Evolutionary conservation across 23 red algal genomes (phyloP), one percentile per base, ranked within the genome.

Genomic region (Cyanidium caldarium): DNA sequence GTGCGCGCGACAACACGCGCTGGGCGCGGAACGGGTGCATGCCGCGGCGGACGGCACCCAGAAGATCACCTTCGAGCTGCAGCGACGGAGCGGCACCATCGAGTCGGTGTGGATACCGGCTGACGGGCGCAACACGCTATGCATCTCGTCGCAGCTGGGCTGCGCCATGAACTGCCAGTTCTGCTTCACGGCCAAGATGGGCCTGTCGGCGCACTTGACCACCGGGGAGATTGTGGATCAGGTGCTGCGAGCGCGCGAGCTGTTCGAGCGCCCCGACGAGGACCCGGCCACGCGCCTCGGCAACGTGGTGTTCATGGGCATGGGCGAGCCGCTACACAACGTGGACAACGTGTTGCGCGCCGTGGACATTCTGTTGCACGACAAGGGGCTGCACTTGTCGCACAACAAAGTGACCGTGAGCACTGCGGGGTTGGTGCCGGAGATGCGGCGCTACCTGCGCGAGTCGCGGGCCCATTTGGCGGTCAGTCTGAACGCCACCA

Each of bases 131-230:
- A 84, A 70, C 13, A 88, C 91, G 16, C 46, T 96, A 2, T 96
- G 91, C 71, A 68, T 96, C 20, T 96, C 91, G 14, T 74, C 67
- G 30, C 74, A 86, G 37, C 42, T 86, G 17, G 91, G 91, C 15
- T 96, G 91, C 51, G 91, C 83, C 0, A 39, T 85, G 37, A 96
- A 88, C 69, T 96, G 91, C 56, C 91, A 96, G 75, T 96, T 96
- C 45, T 96, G 91, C 41, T 69, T 81, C 31, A 96, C 91, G 2
- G 91, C 78, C 40, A 65, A 78, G 45, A 84, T 83, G 10, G 91
- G 91, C 28, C 82, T 85, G 34, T 74, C 46, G 37, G 31, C 77
- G 1, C 78, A 86, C 7, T 68, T 96, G 1, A 77, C 70, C 35
- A 40, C 67, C 7, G 91, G 68, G 14, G 91, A 96, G 69, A 96